Evolutionary conservation across 768 basidiomycete species (phyloP).

Genomic region (Panellus pusillus): DNA sequence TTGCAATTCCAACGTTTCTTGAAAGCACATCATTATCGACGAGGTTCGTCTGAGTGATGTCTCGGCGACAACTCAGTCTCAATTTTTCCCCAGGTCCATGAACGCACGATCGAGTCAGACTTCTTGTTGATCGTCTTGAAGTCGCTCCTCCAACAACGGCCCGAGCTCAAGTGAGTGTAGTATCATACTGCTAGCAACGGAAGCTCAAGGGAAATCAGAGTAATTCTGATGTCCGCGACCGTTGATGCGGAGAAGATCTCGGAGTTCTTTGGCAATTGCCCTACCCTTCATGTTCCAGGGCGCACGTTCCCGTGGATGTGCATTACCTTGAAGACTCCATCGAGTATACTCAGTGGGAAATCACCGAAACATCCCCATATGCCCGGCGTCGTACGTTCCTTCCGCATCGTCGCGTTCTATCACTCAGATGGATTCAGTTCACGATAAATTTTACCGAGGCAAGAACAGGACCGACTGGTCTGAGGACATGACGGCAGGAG

Average conservation of each 20-base stretch:
- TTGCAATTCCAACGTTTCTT: constrained; percentile 4
- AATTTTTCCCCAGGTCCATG: constrained; percentile 68
- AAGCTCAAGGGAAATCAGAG: constrained; percentile 41
- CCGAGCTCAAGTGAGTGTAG: constrained; percentile 76
- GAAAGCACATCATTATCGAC: constrained; percentile 90
- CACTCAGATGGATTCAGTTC: constrained; percentile 37
- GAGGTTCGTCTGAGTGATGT: constrained; percentile 52
- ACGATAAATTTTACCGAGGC: constrained; percentile 62
- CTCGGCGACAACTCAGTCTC: background rate
- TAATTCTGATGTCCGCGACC: constrained; percentile 97
- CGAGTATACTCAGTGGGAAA: constrained; percentile 75
- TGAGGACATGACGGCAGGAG: constrained; percentile 61
- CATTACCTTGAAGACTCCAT: constrained; percentile 90
- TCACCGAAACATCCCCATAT: constrained; percentile 80
- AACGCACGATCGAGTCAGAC: constrained; percentile 95
- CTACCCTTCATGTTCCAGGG: constrained; percentile 85
- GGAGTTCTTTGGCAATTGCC: constrained; percentile 82
- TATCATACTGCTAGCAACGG: background rate
- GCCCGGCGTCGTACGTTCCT: constrained; percentile 60
- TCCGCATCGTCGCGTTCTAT: background rate
- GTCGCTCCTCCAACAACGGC: constrained; percentile 70
- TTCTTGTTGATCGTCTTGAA: constrained; percentile 94
- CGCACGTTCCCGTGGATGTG: constrained; percentile 89
- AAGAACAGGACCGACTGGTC: constrained; percentile 75
- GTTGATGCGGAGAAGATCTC: constrained; percentile 91